Evolutionary conservation across 2,329 filamentous ascomycete genomes (phyloP), one percentile per base, ranked within the genome.

Genomic region (Exophiala oligosperma): DNA sequence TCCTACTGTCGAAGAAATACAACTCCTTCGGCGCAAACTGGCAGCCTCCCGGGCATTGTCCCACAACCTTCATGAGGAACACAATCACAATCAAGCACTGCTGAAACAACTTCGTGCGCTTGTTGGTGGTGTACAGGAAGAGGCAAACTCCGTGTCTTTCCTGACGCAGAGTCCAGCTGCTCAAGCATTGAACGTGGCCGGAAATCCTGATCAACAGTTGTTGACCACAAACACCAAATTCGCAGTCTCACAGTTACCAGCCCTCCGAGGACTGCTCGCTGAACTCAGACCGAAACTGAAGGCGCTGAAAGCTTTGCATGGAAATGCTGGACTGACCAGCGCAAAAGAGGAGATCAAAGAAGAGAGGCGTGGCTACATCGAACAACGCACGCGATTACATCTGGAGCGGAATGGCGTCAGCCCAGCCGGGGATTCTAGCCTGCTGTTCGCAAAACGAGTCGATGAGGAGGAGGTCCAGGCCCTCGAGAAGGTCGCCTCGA

Each of bases 331-430:
- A 2, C 70, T 72, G 28, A 72, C 72, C 2, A 69, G 71, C 29
- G 71, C 76, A 57, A 67, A 67, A 49, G 73, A 79, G 62, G 81
- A 81, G 47, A 90, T 85, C 77, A 82, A 86, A 40, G 82, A 86
- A 53, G 86, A 94, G 71, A 80, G 93, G 60, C 81, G 88, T 56
- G 83, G 89, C 64, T 97, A 97, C 71, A 86, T 97, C 49, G 92
- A 97, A 74, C 82, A 83, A 54, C 87, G 92, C 68, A 90, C 90
- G 51, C 80, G 85, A 65, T 81, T 89, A 59, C 90, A 95, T 70
- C 77, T 97, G 41, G 90, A 96, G 75, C 71, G 76, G 24, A 69
- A 72, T 43, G 76, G 75, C 6, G 53, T 64, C 32, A 51, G 41
- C 4, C 11, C 54, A 9, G 56, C 37, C 9, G 59, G 60, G 35